phyloP scores from a whole-genome alignment of 2,329 filamentous ascomycete genomes.

The Colletotrichum eleusines region DNA sequence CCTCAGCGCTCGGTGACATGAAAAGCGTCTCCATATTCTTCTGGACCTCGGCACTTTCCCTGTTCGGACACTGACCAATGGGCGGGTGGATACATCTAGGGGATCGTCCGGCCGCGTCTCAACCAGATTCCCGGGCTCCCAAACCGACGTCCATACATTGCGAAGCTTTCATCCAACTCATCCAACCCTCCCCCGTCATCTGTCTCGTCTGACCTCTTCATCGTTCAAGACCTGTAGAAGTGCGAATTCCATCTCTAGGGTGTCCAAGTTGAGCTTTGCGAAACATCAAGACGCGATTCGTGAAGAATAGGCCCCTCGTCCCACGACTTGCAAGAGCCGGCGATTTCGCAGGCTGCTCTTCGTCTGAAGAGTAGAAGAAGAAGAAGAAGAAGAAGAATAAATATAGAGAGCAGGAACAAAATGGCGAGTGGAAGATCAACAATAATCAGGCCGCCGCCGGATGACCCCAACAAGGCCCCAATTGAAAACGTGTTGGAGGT shows the following conservation, averaged over 20 bases:
- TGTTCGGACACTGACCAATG: background rate
- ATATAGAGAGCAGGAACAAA: background rate
- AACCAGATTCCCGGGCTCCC: constrained; percentile 2
- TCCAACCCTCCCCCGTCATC: background rate
- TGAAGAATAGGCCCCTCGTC: background rate
- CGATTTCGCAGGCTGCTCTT: background rate
- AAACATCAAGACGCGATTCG: constrained; percentile 2
- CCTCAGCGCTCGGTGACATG: constrained; percentile 10
- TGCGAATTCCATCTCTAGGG: too few relatives aligned
- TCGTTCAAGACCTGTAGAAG: background rate
- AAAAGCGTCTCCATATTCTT: constrained; percentile 28
- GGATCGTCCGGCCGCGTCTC: constrained; percentile 17
- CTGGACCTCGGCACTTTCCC: constrained; percentile 39
- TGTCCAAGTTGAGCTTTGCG: background rate
- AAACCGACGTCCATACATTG: background rate
- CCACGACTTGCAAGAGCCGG: background rate
- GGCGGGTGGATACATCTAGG: constrained; percentile 29
- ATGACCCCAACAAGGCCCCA: constrained; percentile 77
- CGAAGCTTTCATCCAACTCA: background rate
- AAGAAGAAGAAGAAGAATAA: background rate
- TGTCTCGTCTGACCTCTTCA: background rate
- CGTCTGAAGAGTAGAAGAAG: background rate
- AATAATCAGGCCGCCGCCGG: constrained; percentile 80
- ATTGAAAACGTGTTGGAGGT: constrained; percentile 94
- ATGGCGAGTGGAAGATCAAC: constrained; percentile 57